phyloP scores from a whole-genome alignment of 257 asterid species.

The Salvia hispanica region DNA sequence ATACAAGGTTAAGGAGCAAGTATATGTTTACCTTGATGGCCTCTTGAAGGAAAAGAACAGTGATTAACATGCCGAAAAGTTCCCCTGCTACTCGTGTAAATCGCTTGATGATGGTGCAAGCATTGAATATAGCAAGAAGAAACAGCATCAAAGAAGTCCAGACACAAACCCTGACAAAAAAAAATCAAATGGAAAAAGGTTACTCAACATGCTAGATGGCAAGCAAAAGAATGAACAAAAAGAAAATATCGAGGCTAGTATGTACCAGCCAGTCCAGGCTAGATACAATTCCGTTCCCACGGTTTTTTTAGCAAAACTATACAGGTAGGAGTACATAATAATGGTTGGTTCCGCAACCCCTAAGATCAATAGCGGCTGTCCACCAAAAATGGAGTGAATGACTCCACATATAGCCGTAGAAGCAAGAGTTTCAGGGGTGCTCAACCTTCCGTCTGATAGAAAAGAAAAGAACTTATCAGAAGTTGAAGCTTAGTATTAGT shows the following conservation, averaged over 20 bases:
- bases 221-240: too few species aligned
- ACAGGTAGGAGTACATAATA: slow-evolving; percentile 81
- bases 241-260: too few species aligned
- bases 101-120: slow-evolving; percentile 58
- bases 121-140: slow-evolving; percentile 57
- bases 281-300: slow-evolving; percentile 64
- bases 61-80: slow-evolving; percentile 86
- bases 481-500: too few species aligned
- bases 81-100: slow-evolving; percentile 95
- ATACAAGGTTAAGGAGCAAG: too few species aligned
- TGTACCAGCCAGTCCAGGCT: slow-evolving; percentile 91
- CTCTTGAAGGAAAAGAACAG: slow-evolving; percentile 83
- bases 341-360: slow-evolving; percentile 98
- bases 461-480: too few species aligned
- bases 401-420: slow-evolving; percentile 85
- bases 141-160: slow-evolving; percentile 59
- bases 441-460: slow-evolving; percentile 38
- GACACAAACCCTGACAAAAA: slow-evolving; percentile 54
- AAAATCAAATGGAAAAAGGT: too few species aligned
- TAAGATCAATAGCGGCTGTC: slow-evolving; percentile 80
- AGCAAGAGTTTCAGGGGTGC: slow-evolving; percentile 62
- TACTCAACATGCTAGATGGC: too few species aligned
- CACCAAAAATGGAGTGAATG: slow-evolving; percentile 78
- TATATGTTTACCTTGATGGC: slow-evolving; percentile 64
- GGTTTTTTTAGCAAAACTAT: slow-evolving; percentile 53